These are phyloP conservation scores for Phytophthora cactorum DNA, from an alignment of 352 stramenopile genomes.

Conservation along the genomic window DNA sequence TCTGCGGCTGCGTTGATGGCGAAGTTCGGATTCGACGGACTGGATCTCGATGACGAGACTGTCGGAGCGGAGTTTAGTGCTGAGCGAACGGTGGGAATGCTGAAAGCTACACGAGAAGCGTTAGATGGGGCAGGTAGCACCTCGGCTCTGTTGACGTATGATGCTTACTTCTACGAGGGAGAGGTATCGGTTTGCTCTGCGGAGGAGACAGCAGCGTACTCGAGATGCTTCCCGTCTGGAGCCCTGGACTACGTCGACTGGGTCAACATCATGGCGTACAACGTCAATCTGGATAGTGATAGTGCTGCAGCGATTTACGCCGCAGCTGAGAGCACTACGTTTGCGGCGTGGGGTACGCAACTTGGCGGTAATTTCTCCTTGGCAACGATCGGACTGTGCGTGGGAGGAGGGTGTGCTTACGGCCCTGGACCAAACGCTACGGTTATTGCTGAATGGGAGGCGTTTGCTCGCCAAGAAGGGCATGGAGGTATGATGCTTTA, in stretches of 20 bases:
- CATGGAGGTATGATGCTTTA: slow-evolving; percentile 83
- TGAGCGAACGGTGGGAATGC: slow-evolving; percentile 46
- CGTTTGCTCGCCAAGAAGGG: slow-evolving; percentile 40
- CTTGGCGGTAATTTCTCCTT: slow-evolving; percentile 53
- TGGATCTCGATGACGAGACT: slow-evolving; percentile 82
- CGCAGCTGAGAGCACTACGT: slow-evolving; percentile 58
- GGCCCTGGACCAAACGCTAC: slow-evolving; percentile 62
- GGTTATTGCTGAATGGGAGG: slow-evolving; percentile 61
- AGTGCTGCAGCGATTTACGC: slow-evolving; percentile 59
- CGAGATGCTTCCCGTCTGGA: slow-evolving; percentile 63
- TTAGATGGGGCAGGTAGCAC: slow-evolving; percentile 39
- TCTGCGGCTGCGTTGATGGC: slow-evolving; percentile 54
- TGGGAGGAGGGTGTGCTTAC: slow-evolving; percentile 58
- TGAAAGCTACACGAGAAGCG: slow-evolving; percentile 55
- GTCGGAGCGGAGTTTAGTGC: slow-evolving; percentile 65
- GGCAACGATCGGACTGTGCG: slow-evolving; percentile 67
- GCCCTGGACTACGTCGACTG: slow-evolving; percentile 69
- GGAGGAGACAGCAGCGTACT: slow-evolving; percentile 44
- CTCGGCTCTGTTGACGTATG: slow-evolving; percentile 67
- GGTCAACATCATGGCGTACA: slow-evolving; percentile 90
- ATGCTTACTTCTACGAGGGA: slow-evolving; percentile 73
- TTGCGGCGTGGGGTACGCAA: slow-evolving; percentile 54
- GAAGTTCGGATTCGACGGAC: slow-evolving; percentile 74
- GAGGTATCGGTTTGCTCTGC: slow-evolving; percentile 63
- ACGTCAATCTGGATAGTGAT: slow-evolving; percentile 55